Base-by-base conservation (phyloP, 805 yeast species). In the Metschnikowia koreensis region DNA sequence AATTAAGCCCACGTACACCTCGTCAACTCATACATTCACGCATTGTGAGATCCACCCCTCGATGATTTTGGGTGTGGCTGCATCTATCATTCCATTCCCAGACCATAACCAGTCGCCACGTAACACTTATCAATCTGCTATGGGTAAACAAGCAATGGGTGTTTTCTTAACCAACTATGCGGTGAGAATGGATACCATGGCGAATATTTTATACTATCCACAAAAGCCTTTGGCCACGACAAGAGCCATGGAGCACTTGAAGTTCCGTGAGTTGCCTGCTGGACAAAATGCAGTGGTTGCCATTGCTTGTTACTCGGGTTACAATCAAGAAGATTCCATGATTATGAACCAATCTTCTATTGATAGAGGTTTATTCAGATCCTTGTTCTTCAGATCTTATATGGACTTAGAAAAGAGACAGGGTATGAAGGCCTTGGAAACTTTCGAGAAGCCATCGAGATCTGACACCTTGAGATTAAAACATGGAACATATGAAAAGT, bases 61-160 rank as follows among this genome's bases (percentile, higher is more conserved):
- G 31, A 94, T 94, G 99, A 93, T 94, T 70, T 79, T 94, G 55
- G 99, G 99, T 71, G 97, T 94, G 59, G 97, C 97, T 43, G 99
- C 99, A 6, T 89, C 97, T 29, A 91, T 94, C 68, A 94, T 94
- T 80, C 99, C 99, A 16, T 94, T 94, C 88, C 99, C 99, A 12
- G 99, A 94, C 75, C 99, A 94, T 73, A 94, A 94, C 72, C 99
- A 94, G 78, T 92, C 97, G 54, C 99, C 99, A 54, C 93, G 99
- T 84, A 94, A 94, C 68, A 94, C 99, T 3, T 94, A 94, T 73
- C 99, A 94, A 77, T 92, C 97, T 68, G 99, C 99, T 58, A 94
- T 94, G 99, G 99, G 99, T 83, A 94, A 94, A 73, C 99, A 94
- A 76, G 99, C 99, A 52, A 94, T 94, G 99, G 99, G 99, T 68